These are phyloP conservation scores for Canavalia gladiata DNA, from an alignment of 306 rosid species.

Conservation along the genomic window DNA sequence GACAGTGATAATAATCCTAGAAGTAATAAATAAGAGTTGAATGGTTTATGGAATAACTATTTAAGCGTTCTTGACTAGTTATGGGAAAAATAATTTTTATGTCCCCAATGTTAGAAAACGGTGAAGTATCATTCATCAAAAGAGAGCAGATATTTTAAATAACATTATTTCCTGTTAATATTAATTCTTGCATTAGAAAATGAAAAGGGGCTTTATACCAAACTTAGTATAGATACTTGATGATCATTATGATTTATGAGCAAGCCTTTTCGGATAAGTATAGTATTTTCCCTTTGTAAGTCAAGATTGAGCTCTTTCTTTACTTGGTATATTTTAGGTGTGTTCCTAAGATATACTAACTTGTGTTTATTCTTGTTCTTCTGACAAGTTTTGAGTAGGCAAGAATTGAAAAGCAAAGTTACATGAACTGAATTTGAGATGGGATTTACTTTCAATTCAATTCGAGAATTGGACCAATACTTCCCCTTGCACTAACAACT, in stretches of 20 bases:
- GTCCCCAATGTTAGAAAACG: not conserved
- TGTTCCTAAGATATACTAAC: not conserved
- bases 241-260: not conserved
- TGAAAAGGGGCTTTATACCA: not conserved
- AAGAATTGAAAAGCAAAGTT: too few species aligned
- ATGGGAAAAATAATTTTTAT: not conserved
- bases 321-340: not conserved
- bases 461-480: not conserved
- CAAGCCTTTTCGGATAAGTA: not conserved
- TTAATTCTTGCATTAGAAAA: not conserved
- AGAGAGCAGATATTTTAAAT: not conserved
- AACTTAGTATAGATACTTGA: not conserved
- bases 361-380: not conserved
- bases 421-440: too few species aligned
- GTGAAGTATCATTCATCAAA: too few species aligned
- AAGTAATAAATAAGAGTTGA: not conserved
- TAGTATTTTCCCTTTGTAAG: not conserved
- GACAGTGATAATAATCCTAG: not conserved
- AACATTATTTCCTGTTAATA: not conserved
- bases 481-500: slow-evolving; percentile 41
- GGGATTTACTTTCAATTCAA: not conserved
- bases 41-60: not conserved
- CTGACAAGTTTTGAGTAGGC: not conserved
- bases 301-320: not conserved
- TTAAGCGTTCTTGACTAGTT: not conserved